Conservation (phyloP, 2,329 filamentous ascomycete species). For the Colletotrichum sp. region DNA sequence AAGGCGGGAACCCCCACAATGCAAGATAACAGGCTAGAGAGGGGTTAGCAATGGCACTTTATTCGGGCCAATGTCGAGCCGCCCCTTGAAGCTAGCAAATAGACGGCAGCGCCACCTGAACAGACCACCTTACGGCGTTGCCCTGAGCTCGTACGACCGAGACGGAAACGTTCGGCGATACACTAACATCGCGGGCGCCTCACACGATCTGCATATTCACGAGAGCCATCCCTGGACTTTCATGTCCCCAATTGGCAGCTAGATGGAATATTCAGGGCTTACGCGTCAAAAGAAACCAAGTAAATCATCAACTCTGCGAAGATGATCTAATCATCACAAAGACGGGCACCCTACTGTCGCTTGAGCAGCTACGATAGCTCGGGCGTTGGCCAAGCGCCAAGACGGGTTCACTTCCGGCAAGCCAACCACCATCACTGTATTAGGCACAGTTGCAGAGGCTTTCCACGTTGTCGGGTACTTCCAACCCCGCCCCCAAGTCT, state of each 20-base stretch:
- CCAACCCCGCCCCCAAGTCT: background rate
- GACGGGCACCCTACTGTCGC: background rate
- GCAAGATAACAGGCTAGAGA: background rate
- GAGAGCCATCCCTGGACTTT: background rate
- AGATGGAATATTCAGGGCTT: background rate
- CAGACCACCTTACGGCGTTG: background rate
- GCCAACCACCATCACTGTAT: background rate
- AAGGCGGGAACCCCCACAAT: background rate
- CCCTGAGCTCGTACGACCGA: background rate
- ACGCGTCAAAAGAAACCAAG: background rate
- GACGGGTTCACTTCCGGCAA: background rate
- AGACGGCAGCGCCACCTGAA: background rate
- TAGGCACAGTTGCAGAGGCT: background rate
- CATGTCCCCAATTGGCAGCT: background rate
- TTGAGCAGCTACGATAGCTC: background rate
- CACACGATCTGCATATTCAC: background rate
- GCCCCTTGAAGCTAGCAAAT: background rate
- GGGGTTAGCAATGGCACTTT: background rate
- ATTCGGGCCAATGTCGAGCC: background rate
- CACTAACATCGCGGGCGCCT: background rate
- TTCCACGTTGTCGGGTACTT: background rate
- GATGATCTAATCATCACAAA: background rate
- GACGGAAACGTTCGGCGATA: background rate
- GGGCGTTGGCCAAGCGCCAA: background rate
- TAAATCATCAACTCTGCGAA: background rate